Evolutionary conservation across 2,329 filamentous ascomycete genomes (phyloP).

Genomic region (Pseudocercospora crystallina): DNA sequence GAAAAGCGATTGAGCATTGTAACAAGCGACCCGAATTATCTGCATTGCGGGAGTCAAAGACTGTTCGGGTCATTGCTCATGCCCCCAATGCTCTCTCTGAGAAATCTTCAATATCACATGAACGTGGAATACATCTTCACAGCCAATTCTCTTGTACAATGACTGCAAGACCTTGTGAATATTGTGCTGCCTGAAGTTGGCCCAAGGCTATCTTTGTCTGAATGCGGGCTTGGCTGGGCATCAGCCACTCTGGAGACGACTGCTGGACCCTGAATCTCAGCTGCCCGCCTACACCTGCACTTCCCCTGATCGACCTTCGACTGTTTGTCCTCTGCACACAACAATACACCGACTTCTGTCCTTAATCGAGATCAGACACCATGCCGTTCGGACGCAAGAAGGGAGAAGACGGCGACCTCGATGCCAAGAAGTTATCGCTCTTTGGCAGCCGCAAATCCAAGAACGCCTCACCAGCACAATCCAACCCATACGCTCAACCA

Average conservation of each 20-base stretch:
- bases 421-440: slow-evolving; percentile 56
- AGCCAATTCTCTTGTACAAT: no score
- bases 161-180: no score
- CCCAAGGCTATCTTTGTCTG: background rate
- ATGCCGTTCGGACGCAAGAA: slow-evolving; percentile 49
- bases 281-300: slow-evolving; percentile 3
- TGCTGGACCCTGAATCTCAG: background rate
- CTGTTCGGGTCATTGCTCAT: no score
- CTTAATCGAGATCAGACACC: slow-evolving; percentile 5
- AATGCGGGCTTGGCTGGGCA: no score
- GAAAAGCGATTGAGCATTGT: no score
- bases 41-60: no score
- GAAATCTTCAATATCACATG: no score
- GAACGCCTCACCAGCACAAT: slow-evolving; percentile 44
- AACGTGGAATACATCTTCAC: no score
- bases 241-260: no score
- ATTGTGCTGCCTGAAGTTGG: slow-evolving; percentile 1
- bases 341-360: background rate
- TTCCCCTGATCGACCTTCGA: background rate
- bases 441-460: slow-evolving; percentile 57
- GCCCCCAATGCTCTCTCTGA: no score
- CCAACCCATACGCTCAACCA: slow-evolving; percentile 59
- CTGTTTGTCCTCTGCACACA: background rate
- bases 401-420: slow-evolving; percentile 53
- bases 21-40: no score